phyloP scores from a whole-genome alignment of 1,284 basidiomycete genomes.

The Moesziomyces sp. region DNA sequence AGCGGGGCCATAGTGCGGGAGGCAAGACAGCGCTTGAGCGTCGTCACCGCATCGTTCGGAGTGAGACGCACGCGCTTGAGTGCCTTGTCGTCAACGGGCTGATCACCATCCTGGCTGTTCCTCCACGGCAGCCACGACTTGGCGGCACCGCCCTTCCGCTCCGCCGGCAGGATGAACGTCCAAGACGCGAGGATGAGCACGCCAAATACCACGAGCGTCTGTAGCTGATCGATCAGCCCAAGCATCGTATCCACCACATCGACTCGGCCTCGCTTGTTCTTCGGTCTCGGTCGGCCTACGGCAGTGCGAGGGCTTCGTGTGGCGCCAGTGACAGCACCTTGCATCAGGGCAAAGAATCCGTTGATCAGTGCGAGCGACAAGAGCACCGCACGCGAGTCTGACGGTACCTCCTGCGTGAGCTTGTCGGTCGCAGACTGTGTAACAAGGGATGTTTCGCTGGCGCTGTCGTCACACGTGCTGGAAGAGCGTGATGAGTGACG shows the following conservation, averaged over 20 bases:
- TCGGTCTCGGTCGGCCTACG: not conserved
- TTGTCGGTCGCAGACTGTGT: constrained; percentile 1
- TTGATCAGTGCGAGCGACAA: constrained; percentile 26
- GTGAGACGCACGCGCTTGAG: constrained; percentile 16
- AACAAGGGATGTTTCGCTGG: constrained; percentile 4
- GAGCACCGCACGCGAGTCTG: constrained; percentile 14
- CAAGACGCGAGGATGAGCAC: constrained; percentile 32
- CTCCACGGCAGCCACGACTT: constrained; percentile 12
- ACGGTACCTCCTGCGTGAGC: constrained; percentile 5
- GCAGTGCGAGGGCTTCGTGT: not conserved
- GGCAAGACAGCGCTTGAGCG: constrained; percentile 19
- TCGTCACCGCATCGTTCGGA: constrained; percentile 18
- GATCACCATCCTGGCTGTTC: not conserved
- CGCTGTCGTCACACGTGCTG: constrained; percentile 3
- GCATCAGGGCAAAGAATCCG: constrained; percentile 19
- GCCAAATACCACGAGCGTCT: constrained; percentile 29
- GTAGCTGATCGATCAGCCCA: constrained; percentile 25
- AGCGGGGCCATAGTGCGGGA: constrained; percentile 22
- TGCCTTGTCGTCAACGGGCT: constrained; percentile 4
- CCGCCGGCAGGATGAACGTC: constrained; percentile 12
- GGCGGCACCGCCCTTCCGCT: not conserved
- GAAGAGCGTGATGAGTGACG: constrained; percentile 16
- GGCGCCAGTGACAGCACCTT: constrained; percentile 10
- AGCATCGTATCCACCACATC: constrained; percentile 19
- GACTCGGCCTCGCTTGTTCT: constrained; percentile 2